Evolutionary conservation across 208 protist genomes (phyloP).

Genomic region (Crithidia brevicula): DNA sequence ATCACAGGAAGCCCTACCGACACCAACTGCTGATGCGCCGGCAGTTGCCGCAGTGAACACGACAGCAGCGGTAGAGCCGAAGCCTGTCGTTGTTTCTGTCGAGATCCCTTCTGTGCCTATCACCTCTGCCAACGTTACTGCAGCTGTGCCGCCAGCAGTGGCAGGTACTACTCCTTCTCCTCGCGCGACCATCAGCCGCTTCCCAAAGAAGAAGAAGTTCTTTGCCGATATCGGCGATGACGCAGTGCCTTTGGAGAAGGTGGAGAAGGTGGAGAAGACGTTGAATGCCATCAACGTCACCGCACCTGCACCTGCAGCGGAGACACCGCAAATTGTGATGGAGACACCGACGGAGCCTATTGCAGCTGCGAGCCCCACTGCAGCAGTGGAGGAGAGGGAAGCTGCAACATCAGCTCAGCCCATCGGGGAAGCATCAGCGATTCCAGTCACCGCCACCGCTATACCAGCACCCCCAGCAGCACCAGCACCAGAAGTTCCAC

Average conservation of each 20-base stretch:
- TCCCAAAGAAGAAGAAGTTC: conserved; percentile 7
- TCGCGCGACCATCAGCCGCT: conserved; percentile 6
- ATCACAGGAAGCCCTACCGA: too few species aligned
- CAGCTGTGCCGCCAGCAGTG: too few species aligned
- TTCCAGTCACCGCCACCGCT: background rate
- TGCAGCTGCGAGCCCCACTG: too few species aligned
- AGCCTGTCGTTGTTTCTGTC: too few species aligned
- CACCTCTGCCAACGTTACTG: background rate
- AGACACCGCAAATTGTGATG: too few species aligned
- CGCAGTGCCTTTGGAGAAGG: background rate
- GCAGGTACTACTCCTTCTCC: too few species aligned
- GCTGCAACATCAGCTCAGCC: too few species aligned
- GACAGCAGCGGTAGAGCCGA: background rate
- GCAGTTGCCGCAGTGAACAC: too few species aligned
- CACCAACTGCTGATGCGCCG: background rate
- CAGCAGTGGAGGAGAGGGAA: background rate
- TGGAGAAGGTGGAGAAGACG: too few species aligned
- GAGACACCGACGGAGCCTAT: too few species aligned
- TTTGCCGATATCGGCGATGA: background rate
- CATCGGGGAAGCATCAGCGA: background rate
- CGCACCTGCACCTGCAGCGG: background rate
- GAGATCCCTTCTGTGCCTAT: background rate
- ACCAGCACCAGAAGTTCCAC: too few species aligned
- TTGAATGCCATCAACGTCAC: background rate
- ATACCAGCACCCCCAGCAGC: background rate